Evolutionary conservation across 768 basidiomycete species (phyloP).

Genomic region (Neoboletus brunneissimus): DNA sequence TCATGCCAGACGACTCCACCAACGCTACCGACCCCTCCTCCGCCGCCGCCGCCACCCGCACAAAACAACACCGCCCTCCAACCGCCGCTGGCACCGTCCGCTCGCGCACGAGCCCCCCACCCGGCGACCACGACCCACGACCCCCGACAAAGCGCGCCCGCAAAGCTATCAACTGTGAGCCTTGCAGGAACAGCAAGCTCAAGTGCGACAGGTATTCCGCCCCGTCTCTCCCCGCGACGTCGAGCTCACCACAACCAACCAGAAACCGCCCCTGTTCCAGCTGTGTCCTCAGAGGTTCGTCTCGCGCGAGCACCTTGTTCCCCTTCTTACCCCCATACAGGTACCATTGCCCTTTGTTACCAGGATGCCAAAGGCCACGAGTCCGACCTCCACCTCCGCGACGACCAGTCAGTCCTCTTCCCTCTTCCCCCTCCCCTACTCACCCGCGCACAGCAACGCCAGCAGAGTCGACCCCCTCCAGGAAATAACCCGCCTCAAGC

Average conservation of each 20-base stretch:
- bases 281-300: slow-evolving; percentile 75
- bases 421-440: slow-evolving; percentile 36
- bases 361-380: slow-evolving; percentile 71
- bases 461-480: slow-evolving; percentile 39
- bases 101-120: slow-evolving; percentile 44
- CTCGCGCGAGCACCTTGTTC: slow-evolving; percentile 2
- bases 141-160: slow-evolving; percentile 80
- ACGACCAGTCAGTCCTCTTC: slow-evolving; percentile 40
- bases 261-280: slow-evolving; percentile 89
- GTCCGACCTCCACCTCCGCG: slow-evolving; percentile 49
- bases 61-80: slow-evolving; percentile 17
- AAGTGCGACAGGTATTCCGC: slow-evolving; percentile 76
- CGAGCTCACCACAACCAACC: slow-evolving; percentile 2
- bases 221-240: too few species aligned
- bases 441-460: slow-evolving; percentile 31
- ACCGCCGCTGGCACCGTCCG: slow-evolving; percentile 41
- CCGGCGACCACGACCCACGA: slow-evolving; percentile 54
- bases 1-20: slow-evolving; percentile 33
- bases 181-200: slow-evolving; percentile 82
- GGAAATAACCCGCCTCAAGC: slow-evolving; percentile 40
- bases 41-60: slow-evolving; percentile 12
- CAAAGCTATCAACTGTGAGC: slow-evolving; percentile 88
- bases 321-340: slow-evolving; percentile 37
- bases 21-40: slow-evolving; percentile 14
- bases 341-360: slow-evolving; percentile 79